Base-by-base conservation (phyloP, 2,329 filamentous ascomycete genomes). In the Hymenoscyphus salicellus region DNA sequence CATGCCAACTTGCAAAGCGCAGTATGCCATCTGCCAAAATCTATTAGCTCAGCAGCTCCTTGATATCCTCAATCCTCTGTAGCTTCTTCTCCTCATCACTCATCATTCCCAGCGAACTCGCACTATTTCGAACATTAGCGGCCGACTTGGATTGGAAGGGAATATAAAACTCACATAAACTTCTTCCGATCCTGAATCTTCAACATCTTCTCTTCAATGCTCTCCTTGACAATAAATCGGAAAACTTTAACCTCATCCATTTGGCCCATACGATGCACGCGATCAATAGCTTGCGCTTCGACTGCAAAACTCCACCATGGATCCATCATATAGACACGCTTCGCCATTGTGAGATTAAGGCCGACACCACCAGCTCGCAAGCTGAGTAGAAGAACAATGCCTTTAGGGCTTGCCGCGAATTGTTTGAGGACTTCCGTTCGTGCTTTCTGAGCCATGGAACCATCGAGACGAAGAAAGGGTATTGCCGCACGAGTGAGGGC, bases 271-370 rank as follows among this genome's bases (percentile, higher is more conserved):
- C 95, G 87, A 80, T 99, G 95, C 38, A 99, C 93, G 1, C 95
- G 91, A 79, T 99, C 95, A 73, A 99, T 98, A 8, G 95, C 95
- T 78, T 99, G 95, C 5, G 93, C 92, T 78, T 99, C 95, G 14
- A 98, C 89, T 0, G 95, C 93, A 77, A 94, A 99, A 75, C 91
- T 96, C 95, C 95, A 99, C 95, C 95, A 99, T 0, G 95, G 95
- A 77, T 99, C 95, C 95, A 99, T 98, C 91, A 99, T 96, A 79
- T 90, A 99, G 5, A 99, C 96, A 62, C 91, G 83, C 68, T 89
- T 92, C 5, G 95, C 95, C 70, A 88, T 89, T 0, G 94, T 98
- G 66, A 99, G 78, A 74, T 99, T 99, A 55, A 99, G 82, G 0
- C 95, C 95, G 0, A 99, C 95, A 28, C 95, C 96, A 4, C 96